Evolutionary conservation across 129 eudicot species (phyloP).

Genomic region (Gnaphalium uliginosum): DNA sequence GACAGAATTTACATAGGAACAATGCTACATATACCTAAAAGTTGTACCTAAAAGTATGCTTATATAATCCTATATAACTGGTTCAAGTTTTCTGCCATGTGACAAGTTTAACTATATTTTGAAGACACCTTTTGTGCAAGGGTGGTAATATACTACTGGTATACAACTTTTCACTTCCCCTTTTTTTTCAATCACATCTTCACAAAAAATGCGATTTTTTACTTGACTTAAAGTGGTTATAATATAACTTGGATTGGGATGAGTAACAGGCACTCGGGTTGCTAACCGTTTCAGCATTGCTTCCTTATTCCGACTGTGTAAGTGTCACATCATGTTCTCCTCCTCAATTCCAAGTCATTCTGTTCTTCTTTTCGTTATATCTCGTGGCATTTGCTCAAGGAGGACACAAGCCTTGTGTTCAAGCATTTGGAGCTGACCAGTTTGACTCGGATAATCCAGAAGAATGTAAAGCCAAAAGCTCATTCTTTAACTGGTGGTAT

Average conservation of each 20-base stretch:
- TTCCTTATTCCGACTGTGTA: slow-evolving; percentile 36
- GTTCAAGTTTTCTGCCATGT: neutral
- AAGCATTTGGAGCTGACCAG: slow-evolving; percentile 81
- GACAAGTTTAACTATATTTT: neutral
- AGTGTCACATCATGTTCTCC: slow-evolving; percentile 30
- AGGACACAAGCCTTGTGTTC: slow-evolving; percentile 60
- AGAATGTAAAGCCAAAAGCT: slow-evolving; percentile 56
- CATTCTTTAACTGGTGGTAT: slow-evolving; percentile 83
- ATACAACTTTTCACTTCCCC: too few species aligned
- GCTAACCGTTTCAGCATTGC: slow-evolving; percentile 38
- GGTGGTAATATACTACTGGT: too few species aligned
- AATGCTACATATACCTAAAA: too few species aligned
- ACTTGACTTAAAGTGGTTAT: neutral
- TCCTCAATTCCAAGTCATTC: slow-evolving; percentile 31
- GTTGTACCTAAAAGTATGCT: too few species aligned
- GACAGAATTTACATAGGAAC: neutral
- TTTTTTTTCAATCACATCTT: too few species aligned
- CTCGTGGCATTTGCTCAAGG: slow-evolving; percentile 63
- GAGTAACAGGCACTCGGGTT: slow-evolving; percentile 43
- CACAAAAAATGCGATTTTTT: neutral
- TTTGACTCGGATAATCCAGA: slow-evolving; percentile 56
- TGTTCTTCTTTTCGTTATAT: slow-evolving; percentile 58
- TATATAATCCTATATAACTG: too few species aligned
- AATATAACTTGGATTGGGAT: slow-evolving; percentile 1
- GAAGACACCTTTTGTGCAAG: too few species aligned